Conservation (phyloP, 768 basidiomycete genomes). For the Pisolithus microcarpus region DNA sequence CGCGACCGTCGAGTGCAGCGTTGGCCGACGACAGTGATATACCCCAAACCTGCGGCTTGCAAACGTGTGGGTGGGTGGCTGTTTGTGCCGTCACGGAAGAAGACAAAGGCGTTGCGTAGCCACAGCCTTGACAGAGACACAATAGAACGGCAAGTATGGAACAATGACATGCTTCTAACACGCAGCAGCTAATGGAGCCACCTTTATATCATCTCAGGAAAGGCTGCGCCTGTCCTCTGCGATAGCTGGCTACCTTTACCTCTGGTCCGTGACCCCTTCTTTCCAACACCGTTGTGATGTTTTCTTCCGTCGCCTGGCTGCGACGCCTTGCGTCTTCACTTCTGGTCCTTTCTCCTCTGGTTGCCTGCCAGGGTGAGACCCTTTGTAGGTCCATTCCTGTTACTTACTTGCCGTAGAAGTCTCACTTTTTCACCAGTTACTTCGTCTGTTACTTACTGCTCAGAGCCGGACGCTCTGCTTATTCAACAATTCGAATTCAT, state of each 20-base stretch:
- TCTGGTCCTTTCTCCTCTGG: constrained; percentile 32
- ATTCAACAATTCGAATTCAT: constrained; percentile 70
- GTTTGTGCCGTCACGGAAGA: constrained; percentile 1
- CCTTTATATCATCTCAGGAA: constrained; percentile 17
- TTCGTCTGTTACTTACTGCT: constrained; percentile 83
- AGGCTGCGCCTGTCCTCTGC: constrained; percentile 8
- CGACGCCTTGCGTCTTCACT: constrained; percentile 45
- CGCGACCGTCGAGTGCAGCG: too few species aligned
- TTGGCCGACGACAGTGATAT: too few species aligned
- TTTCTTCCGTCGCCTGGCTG: constrained; percentile 68
- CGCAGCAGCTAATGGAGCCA: constrained; percentile 17
- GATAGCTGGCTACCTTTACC: constrained; percentile 21
- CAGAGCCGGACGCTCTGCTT: constrained; percentile 72
- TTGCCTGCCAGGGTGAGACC: constrained; percentile 44
- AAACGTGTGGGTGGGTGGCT: too few species aligned
- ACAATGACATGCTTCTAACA: constrained; percentile 23
- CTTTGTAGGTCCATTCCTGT: constrained; percentile 45
- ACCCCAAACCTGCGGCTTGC: too few species aligned
- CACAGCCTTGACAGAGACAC: constrained; percentile 23
- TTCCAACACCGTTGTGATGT: constrained; percentile 40
- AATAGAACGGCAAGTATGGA: constrained; percentile 27
- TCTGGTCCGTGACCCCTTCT: constrained; percentile 8
- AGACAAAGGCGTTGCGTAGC: constrained; percentile 14
- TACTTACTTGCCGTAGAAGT: constrained; percentile 3
- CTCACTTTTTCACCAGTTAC: constrained; percentile 46